Percentiles rank a stretch among this genome's conserved stretches.
phyloP scores from a whole-genome alignment of 1,284 basidiomycete species.

The Inonotus obliquus region DNA sequence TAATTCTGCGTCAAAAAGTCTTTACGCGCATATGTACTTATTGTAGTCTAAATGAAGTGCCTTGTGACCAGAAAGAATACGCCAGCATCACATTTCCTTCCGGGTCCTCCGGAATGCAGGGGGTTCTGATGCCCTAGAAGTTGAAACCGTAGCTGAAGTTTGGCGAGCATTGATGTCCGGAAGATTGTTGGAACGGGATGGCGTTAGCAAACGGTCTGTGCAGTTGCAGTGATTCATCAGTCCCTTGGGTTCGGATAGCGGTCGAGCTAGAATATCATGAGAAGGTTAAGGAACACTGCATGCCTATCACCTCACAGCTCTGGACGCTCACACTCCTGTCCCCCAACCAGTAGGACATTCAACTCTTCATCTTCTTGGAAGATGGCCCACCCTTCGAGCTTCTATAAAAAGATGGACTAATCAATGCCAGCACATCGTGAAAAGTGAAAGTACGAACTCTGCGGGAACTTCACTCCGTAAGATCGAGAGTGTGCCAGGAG shows the following conservation, averaged over 20 bases:
- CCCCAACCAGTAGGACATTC: background rate
- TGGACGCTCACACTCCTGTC: background rate
- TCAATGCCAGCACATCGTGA: background rate
- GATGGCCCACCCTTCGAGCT: constrained; percentile 3
- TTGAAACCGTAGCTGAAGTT: too few relatives aligned
- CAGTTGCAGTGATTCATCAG: background rate
- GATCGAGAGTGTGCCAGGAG: constrained; percentile 80
- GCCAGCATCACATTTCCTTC: too few relatives aligned
- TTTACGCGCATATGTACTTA: background rate
- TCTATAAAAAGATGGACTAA: background rate
- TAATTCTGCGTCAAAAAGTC: background rate
- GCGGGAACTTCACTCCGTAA: constrained; percentile 66
- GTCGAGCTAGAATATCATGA: background rate
- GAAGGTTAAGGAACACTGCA: background rate
- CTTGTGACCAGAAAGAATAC: too few relatives aligned
- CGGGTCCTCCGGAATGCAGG: too few relatives aligned
- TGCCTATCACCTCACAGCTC: background rate
- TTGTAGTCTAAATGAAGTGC: background rate
- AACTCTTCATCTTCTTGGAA: constrained; percentile 9
- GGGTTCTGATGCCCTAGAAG: too few relatives aligned
- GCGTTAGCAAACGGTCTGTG: background rate
- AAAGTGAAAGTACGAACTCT: constrained; percentile 10
- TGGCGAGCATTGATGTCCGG: too few relatives aligned
- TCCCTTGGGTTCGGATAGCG: background rate
- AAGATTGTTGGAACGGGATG: too few relatives aligned